Conservation (phyloP, 2,329 filamentous ascomycete genomes). For the Orbilia blumenaviensis region DNA sequence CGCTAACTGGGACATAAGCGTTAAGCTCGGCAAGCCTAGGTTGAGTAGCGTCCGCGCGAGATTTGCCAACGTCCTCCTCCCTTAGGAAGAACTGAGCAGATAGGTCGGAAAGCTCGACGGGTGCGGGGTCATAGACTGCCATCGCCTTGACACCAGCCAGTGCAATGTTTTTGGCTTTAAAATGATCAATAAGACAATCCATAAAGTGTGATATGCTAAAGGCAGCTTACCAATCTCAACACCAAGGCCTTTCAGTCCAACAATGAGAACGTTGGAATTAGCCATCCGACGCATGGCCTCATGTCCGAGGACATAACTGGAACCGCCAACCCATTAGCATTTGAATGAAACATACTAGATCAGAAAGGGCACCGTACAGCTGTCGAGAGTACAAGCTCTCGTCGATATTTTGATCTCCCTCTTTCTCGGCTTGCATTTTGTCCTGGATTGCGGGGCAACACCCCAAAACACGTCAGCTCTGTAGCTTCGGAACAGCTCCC, state of each 20-base stretch:
- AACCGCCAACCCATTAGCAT: conserved; percentile 29
- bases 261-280: conserved; percentile 90
- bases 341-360: neutral
- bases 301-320: conserved; percentile 74
- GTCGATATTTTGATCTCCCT: conserved; percentile 65
- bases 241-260: conserved; percentile 90
- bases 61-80: conserved; percentile 87
- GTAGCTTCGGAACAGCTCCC: conserved; percentile 26
- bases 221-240: conserved; percentile 77
- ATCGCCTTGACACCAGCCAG: conserved; percentile 98
- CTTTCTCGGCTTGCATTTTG: conserved; percentile 50
- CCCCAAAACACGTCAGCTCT: conserved; percentile 47
- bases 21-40: conserved; percentile 94
- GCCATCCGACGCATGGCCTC: conserved; percentile 99
- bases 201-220: neutral
- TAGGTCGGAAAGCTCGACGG: conserved; percentile 83
- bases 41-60: conserved; percentile 83
- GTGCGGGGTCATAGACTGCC: conserved; percentile 88
- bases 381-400: conserved; percentile 78
- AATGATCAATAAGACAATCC: neutral
- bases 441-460: conserved; percentile 53
- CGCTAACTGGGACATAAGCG: conserved; percentile 88
- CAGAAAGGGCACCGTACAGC: conserved; percentile 70
- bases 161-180: conserved; percentile 89
- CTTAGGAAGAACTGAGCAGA: conserved; percentile 98